phyloP scores from a whole-genome alignment of 192 early-diverging fungal genomes.

The Entomortierella beljakovae region DNA sequence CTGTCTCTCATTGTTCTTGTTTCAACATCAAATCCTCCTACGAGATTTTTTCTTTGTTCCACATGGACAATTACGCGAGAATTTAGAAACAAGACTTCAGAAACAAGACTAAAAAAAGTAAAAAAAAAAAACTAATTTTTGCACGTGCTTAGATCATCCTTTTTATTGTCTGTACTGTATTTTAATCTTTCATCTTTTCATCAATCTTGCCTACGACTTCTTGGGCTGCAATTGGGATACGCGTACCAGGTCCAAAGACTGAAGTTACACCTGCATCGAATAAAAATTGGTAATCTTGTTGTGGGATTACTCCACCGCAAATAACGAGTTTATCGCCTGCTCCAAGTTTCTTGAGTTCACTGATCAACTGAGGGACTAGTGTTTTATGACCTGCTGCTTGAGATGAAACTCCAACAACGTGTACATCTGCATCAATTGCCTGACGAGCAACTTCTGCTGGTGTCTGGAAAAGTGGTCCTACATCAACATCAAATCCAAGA shows the following conservation, averaged over 20 bases:
- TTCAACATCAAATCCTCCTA: no score
- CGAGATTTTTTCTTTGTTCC: no score
- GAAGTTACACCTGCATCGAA: constrained; percentile 82
- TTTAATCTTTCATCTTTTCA: constrained; percentile 40
- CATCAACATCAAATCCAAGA: constrained; percentile 92
- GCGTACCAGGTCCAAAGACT: constrained; percentile 92
- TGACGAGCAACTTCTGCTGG: constrained; percentile 90
- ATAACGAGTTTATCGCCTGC: constrained; percentile 80
- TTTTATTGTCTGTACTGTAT: not conserved
- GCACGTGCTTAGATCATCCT: no score
- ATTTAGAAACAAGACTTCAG: no score
- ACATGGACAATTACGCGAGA: no score
- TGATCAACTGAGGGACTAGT: constrained; percentile 82
- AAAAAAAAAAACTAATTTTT: no score
- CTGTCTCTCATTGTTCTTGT: no score
- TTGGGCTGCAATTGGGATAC: constrained; percentile 84
- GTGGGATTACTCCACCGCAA: constrained; percentile 89
- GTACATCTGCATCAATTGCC: constrained; percentile 91
- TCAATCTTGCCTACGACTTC: constrained; percentile 84
- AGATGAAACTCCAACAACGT: constrained; percentile 88
- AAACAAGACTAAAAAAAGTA: no score
- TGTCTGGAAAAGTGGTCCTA: constrained; percentile 91
- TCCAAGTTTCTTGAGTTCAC: constrained; percentile 81
- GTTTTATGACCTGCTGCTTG: constrained; percentile 93
- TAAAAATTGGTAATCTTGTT: constrained; percentile 88